phyloP scores from a whole-genome alignment of 1,284 basidiomycete species.

The Ceraceosorus guamensis region DNA sequence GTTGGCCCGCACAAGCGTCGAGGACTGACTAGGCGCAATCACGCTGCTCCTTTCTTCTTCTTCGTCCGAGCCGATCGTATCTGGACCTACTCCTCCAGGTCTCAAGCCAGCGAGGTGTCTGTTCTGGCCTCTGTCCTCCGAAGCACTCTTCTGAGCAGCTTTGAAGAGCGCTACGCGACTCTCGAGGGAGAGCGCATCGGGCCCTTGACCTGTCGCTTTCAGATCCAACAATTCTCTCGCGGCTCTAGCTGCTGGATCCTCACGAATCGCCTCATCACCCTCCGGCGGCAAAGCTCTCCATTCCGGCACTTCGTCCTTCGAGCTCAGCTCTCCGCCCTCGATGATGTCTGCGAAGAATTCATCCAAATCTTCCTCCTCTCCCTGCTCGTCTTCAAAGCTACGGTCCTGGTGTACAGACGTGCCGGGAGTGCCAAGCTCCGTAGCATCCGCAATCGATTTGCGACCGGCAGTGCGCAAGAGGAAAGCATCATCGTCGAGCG shows the following conservation, averaged over 20 bases:
- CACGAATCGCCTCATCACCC: slow-evolving; percentile 41
- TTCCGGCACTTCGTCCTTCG: slow-evolving; percentile 10
- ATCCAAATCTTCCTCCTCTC: slow-evolving; percentile 23
- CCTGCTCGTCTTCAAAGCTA: slow-evolving; percentile 31
- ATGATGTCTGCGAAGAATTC: slow-evolving; percentile 57
- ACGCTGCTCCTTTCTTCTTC: slow-evolving; percentile 24
- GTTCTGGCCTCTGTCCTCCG: too few species aligned
- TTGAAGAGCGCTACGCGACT: slow-evolving; percentile 44
- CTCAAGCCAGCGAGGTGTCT: too few species aligned
- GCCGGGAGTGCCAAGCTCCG: slow-evolving; percentile 61
- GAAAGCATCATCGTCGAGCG: slow-evolving; percentile 82
- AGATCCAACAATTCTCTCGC: slow-evolving; percentile 15
- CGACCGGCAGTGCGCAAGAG: slow-evolving; percentile 8
- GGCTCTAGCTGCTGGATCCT: slow-evolving; percentile 25
- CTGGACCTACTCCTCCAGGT: too few species aligned
- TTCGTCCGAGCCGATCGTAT: too few species aligned
- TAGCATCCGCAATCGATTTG: slow-evolving; percentile 5
- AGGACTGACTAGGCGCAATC: slow-evolving; percentile 1
- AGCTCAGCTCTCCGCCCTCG: slow-evolving; percentile 51
- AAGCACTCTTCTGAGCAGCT: slow-evolving; percentile 9
- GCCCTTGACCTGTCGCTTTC: slow-evolving; percentile 7
- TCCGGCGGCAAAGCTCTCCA: slow-evolving; percentile 41
- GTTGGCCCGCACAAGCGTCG: not conserved
- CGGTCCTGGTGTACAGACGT: slow-evolving; percentile 40
- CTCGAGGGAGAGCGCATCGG: slow-evolving; percentile 33